Evolutionary conservation across 176 grass and related monocot species (phyloP), one percentile per base, ranked within the genome.

Genomic region (Carex myosuroides): DNA sequence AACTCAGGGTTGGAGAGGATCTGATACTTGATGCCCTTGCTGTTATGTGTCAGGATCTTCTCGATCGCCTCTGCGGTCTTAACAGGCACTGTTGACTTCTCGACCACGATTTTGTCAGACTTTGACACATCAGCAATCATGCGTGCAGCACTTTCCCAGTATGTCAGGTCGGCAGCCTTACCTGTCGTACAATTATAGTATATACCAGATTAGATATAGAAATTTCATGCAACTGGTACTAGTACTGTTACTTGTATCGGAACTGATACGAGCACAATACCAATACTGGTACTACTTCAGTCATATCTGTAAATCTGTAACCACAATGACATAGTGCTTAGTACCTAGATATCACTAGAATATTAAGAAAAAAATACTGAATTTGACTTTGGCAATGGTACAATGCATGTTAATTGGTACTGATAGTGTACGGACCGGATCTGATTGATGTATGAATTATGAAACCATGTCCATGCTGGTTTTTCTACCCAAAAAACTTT

Each of bases 1-100:
- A 97, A 97, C 87, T 97, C 94, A 1, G 94, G 94, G 86, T 97
- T 97, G 30, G 94, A 97, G 18, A 97, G 94, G 87, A 97, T 97
- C 91, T 97, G 94, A 84, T 90, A 97, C 77, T 93, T 97, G 86
- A 97, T 93, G 74, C 94, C 94, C 85, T 93, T 97, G 89, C 94
- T 97, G 88, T 97, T 97, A 89, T 97, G 94, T 10, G 94, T 97
- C 64, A 97, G 79, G 85, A 97, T 97, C 84, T 97, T 97, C 87
- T 97, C 94, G 11, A 97, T 97, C 1, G 94, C 94, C 87, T 97
- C 94, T 0, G 94, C 94, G 4, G 94, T 97, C 81, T 97, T 97
- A 37, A 97, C 94, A 71, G 94, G 94, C 65, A 97, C 94, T 17
- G 94, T 97, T 75, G 94, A 97, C 66, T 97, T 97, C 91, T 97